These are phyloP conservation scores for Plasmodium berghei DNA, from an alignment of 169 alveolate genomes.

Conservation along the genomic window DNA sequence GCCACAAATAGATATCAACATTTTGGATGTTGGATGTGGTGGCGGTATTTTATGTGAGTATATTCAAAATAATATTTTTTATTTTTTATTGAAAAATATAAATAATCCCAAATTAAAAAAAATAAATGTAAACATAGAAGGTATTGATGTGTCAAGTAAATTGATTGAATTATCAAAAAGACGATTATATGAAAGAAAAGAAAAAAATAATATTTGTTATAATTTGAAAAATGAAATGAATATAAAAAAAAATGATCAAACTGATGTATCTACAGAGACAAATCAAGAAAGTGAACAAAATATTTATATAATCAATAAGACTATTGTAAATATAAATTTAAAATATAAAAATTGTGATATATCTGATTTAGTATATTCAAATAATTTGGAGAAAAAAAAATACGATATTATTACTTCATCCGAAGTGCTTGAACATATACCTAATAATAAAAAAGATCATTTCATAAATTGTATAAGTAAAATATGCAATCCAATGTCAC, in stretches of 20 bases:
- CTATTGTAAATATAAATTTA: conserved; percentile 3
- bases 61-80: conserved; percentile 27
- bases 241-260: neutral
- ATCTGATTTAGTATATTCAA: conserved; percentile 3
- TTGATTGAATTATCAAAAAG: conserved; percentile 24
- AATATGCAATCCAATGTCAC: conserved; percentile 13
- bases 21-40: conserved; percentile 62
- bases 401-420: conserved; percentile 44
- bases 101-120: neutral
- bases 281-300: neutral
- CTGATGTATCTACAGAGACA: neutral
- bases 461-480: conserved; percentile 19
- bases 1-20: neutral
- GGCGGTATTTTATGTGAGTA: conserved; percentile 63
- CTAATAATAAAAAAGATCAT: conserved; percentile 22
- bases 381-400: conserved; percentile 6
- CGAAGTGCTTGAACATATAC: conserved; percentile 56
- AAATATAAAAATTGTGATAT: conserved; percentile 43
- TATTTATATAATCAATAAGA: too few species aligned
- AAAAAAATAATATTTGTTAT: neutral
- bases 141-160: conserved; percentile 39
- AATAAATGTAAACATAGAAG: conserved; percentile 29
- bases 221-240: neutral
- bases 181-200: neutral
- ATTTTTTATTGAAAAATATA: conserved; percentile 17